Percentiles rank a stretch among this genome's conserved stretches.
These are phyloP conservation scores for Pichia sp. DNA, from an alignment of 1,139 yeast genomes.

Conservation along the genomic window DNA sequence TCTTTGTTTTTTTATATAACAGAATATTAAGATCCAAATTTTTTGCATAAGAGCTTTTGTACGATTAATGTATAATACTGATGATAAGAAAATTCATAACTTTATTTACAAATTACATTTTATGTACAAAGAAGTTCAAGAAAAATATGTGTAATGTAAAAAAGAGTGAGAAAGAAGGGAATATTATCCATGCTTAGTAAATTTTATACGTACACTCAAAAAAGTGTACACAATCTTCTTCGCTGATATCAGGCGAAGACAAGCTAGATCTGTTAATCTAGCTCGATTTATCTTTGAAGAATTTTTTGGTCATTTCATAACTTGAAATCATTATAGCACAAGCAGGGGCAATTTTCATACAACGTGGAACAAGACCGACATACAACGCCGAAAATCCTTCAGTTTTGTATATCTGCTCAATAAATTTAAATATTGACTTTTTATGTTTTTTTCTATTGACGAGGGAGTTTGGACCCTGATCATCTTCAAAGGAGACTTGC, in stretches of 20 bases:
- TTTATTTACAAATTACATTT: not conserved
- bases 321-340: slow-evolving; percentile 98
- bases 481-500: slow-evolving; percentile 51
- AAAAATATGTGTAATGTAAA: not conserved
- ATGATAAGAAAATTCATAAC: not conserved
- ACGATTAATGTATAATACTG: slow-evolving; percentile 1
- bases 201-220: not conserved
- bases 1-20: not conserved
- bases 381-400: slow-evolving; percentile 81
- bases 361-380: slow-evolving; percentile 81
- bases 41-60: not conserved
- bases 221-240: not conserved
- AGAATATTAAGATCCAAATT: not conserved
- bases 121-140: slow-evolving; percentile 1
- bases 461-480: slow-evolving; percentile 16
- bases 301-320: slow-evolving; percentile 80
- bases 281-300: slow-evolving; percentile 37
- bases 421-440: slow-evolving; percentile 59
- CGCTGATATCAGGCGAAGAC: not conserved
- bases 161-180: not conserved
- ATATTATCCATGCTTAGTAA: slow-evolving; percentile 7
- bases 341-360: slow-evolving; percentile 90
- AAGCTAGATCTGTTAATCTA: not conserved
- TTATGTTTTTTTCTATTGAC: slow-evolving; percentile 13
- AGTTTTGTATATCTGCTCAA: slow-evolving; percentile 53